A percentile compares a stretch with the other conserved stretches of the same genome.
These are phyloP conservation scores for Xerocomus amazonicus DNA, from an alignment of 1,284 basidiomycete species.

Conservation along the genomic window DNA sequence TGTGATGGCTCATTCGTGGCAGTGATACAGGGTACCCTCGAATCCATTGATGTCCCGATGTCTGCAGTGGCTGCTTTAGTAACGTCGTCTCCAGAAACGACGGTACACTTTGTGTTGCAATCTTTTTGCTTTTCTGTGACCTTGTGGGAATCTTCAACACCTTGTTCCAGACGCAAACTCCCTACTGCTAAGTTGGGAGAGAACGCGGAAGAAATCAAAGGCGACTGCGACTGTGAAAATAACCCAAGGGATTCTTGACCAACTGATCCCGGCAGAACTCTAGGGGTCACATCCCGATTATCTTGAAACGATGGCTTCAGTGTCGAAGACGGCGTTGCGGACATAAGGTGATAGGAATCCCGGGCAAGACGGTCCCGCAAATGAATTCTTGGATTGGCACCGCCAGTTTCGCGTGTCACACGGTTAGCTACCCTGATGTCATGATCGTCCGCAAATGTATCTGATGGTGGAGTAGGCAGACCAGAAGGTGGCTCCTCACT, in stretches of 20 bases:
- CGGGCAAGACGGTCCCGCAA: background rate
- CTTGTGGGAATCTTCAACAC: background rate
- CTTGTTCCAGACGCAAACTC: background rate
- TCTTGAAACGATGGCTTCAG: background rate
- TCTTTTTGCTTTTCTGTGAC: background rate
- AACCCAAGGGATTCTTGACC: background rate
- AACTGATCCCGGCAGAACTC: background rate
- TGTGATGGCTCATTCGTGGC: background rate
- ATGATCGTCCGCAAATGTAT: background rate
- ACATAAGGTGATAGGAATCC: background rate
- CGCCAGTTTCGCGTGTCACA: background rate
- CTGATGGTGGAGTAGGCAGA: slow-evolving; percentile 10
- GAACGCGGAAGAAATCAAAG: slow-evolving; percentile 5
- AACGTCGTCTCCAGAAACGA: background rate
- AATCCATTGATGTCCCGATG: background rate
- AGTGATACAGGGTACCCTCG: background rate
- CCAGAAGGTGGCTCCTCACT: background rate
- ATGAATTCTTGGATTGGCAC: background rate
- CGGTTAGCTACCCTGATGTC: background rate
- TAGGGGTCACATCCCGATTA: too few species aligned
- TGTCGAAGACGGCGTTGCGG: slow-evolving; percentile 7
- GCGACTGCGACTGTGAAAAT: background rate
- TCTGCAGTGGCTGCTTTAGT: background rate
- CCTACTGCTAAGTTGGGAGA: background rate
- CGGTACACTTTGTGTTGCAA: background rate